phyloP scores from a whole-genome alignment of 495 filamentous ascomycete species.

The Parathielavia appendiculata region DNA sequence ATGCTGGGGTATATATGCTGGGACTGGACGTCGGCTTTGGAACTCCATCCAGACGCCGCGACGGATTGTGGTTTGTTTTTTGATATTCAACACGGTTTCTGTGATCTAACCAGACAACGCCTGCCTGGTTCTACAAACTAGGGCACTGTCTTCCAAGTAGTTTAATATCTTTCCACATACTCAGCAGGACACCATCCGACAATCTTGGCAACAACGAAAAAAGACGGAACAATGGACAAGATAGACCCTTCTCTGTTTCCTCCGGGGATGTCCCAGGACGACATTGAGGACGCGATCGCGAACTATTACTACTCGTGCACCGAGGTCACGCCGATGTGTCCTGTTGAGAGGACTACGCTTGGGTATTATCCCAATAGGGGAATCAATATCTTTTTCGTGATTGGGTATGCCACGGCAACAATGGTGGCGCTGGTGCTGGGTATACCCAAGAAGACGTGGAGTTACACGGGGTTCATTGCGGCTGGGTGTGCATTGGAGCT shows the following conservation, averaged over 20 bases:
- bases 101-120: no score
- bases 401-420: slow-evolving; percentile 49
- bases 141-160: no score
- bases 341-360: slow-evolving; percentile 57
- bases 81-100: no score
- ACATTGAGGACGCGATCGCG: slow-evolving; percentile 14
- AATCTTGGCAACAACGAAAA: not conserved
- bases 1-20: no score
- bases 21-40: not conserved
- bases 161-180: no score
- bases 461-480: slow-evolving; percentile 50
- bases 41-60: no score
- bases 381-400: slow-evolving; percentile 57
- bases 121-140: no score
- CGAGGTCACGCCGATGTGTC: slow-evolving; percentile 48
- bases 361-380: slow-evolving; percentile 63
- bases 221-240: not conserved
- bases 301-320: slow-evolving; percentile 41
- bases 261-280: not conserved
- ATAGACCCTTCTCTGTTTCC: slow-evolving; percentile 17
- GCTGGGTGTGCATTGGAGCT: slow-evolving; percentile 42
- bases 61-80: no score
- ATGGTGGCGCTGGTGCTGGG: slow-evolving; percentile 48
- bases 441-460: slow-evolving; percentile 57
- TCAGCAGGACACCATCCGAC: no score